phyloP scores from a whole-genome alignment of 352 stramenopile species.

The Globisporangium cederbergense region DNA sequence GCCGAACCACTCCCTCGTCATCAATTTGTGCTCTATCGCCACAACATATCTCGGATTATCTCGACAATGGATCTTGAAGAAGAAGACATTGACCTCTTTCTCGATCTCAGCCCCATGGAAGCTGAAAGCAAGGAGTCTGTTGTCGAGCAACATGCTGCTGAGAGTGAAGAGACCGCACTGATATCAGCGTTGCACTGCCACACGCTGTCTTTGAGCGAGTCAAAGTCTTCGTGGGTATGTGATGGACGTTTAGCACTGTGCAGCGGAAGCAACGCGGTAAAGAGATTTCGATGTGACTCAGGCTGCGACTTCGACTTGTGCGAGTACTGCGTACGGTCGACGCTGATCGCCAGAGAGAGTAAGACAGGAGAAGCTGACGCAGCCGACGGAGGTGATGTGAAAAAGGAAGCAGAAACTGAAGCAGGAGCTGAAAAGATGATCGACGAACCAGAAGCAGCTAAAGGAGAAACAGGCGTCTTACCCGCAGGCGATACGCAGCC shows the following conservation, averaged over 20 bases:
- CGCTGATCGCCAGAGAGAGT: conserved; percentile 27
- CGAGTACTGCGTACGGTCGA: conserved; percentile 47
- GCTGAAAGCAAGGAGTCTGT: conserved; percentile 8
- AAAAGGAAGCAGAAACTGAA: conserved; percentile 9
- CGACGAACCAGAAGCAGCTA: conserved; percentile 4
- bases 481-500: not conserved
- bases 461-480: not conserved
- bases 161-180: conserved; percentile 19
- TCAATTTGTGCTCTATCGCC: conserved; percentile 60
- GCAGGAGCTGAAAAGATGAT: not conserved
- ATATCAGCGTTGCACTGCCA: conserved; percentile 57
- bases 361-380: not conserved
- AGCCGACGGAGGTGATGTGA: conserved; percentile 5
- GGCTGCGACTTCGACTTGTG: conserved; percentile 81
- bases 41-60: conserved; percentile 43
- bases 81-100: conserved; percentile 48
- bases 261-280: conserved; percentile 47
- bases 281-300: conserved; percentile 58
- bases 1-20: conserved; percentile 37
- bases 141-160: conserved; percentile 8
- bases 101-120: conserved; percentile 35
- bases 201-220: conserved; percentile 37
- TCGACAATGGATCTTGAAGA: conserved; percentile 52
- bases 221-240: conserved; percentile 71
- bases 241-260: conserved; percentile 56